Base-by-base conservation (phyloP, 306 rosid genomes). In the Vigna nakashimae region DNA sequence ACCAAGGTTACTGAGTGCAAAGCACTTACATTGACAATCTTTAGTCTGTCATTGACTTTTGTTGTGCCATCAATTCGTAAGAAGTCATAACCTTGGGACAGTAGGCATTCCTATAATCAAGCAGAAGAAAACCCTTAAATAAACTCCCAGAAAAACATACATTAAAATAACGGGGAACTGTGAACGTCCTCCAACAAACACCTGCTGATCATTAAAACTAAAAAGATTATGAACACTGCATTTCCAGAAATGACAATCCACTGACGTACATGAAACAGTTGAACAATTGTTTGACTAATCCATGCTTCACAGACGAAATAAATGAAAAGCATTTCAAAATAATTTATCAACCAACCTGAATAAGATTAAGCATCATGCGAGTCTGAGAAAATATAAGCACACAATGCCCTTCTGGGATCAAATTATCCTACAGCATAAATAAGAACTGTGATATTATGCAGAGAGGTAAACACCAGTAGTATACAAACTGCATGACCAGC, bases 291-390 rank as follows among this genome's bases (percentile, higher is more conserved):
- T 73, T 46, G 48, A 45, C 36, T 49, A 36, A 68, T 50, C 38
- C 7, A 69, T 9, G 14, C 7, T 53, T 50, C 62, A 46, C 68
- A 18, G 62, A 12, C 18, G 11, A 67, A 38, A 51, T 56, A 73
- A 28, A 26, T 60, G 51, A 7, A 56, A 71, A 75, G 36, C 14
- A 16, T 56, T 74, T 36, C 43, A 28, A 73, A 51, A 51, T 18
- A 69, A 66, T 10, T 32, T 50, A 40, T 32, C 63, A 38, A 73
- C 84, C 58, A 66, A 94, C 97, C 97, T 94, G 90, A 75, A 94
- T 86, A 79, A 92, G 92, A 87, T 90, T 91, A 81, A 94, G 98
- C 98, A 92, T 94, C 92, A 90, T 94, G 78, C 95, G 96, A 70
- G 97, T 94, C 87, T 92, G 97, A 68, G 98, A 94, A 76, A 94